Evolutionary conservation across 2,329 filamentous ascomycete genomes (phyloP), one percentile per base, ranked within the genome.

Genomic region (Xylaria sp.): DNA sequence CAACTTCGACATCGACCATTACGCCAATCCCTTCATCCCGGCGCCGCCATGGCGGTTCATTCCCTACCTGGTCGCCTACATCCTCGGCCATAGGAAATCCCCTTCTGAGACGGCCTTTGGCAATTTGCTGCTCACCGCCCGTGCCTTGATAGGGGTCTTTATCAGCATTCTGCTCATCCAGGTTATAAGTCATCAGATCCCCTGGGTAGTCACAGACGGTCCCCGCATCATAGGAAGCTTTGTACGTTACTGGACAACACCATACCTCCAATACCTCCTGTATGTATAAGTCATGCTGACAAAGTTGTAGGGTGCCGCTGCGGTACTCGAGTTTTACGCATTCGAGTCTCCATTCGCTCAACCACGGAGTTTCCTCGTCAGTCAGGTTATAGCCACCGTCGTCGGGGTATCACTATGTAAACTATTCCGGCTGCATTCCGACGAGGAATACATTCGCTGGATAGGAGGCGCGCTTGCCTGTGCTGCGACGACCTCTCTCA

Each of bases 1-100:
- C 78, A 82, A 89, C 71, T 87, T 96, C 76, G 87, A 95, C 77
- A 85, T 96, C 66, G 93, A 97, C 80, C 78, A 77, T n/a, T 87
- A 89, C 73, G 74, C 96, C 53, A 92, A 94, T 74, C 89, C 83
- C 2, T 81, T 87, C 63, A 73, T 96, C 23, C 90, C 90, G 8
- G 79, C 84, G 14, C 89, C 89, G 42, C 86, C 84, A 69, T 84
- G 92, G 74, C 78, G 83, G 28, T 78, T 80, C 46, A 72, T 96
- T 1, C 93, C 92, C 0, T 80, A 80, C 49, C 84, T 84, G 0
- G 72, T 95, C 19, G 84, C 91, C 19, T 84, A 87, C 67, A 90
- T 92, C 69, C 78, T 96, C 1, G 90, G 90, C 11, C 79, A 90
- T 71, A 84, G 89, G 63, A 76, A 72, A 49, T 60, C 53, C n/a